A percentile compares a stretch with the other conserved stretches of the same genome.
phyloP scores from a whole-genome alignment of 108 stramenopile species.

The Nitzschia sp. region DNA sequence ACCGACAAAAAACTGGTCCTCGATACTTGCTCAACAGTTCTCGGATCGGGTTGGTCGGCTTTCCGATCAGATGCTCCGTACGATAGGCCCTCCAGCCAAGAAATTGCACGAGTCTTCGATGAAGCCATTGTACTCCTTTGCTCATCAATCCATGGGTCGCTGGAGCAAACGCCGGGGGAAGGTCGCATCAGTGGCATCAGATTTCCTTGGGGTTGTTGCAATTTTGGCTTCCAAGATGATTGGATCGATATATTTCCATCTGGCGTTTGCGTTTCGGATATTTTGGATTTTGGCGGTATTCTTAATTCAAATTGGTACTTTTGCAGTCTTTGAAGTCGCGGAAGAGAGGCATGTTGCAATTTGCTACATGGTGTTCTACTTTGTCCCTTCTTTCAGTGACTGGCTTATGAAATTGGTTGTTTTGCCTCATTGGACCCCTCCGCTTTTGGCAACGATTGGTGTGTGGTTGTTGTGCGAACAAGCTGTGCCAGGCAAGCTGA shows the following conservation, averaged over 20 bases:
- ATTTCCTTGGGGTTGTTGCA: constrained; percentile 8
- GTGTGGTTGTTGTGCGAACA: constrained; percentile 27
- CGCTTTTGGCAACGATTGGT: constrained; percentile 19
- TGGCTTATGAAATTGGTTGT: constrained; percentile 4
- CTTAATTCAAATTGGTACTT: constrained; percentile 14
- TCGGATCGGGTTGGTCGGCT: too few relatives aligned
- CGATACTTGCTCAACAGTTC: too few relatives aligned
- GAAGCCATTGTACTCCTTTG: too few relatives aligned
- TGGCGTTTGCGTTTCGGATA: background rate
- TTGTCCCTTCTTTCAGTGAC: constrained; percentile 24
- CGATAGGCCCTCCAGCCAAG: too few relatives aligned
- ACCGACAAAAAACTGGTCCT: too few relatives aligned
- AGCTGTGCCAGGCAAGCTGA: constrained; percentile 9
- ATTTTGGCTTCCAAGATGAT: constrained; percentile 2
- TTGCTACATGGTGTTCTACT: constrained; percentile 31
- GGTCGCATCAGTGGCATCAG: background rate
- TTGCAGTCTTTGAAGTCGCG: constrained; percentile 17
- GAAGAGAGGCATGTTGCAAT: constrained; percentile 25
- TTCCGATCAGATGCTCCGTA: too few relatives aligned
- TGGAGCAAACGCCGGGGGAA: too few relatives aligned
- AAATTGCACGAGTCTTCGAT: too few relatives aligned
- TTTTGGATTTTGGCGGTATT: background rate
- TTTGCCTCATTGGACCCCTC: constrained; percentile 44
- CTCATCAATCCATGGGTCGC: too few relatives aligned
- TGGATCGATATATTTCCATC: background rate